Evolutionary conservation across 176 grass and related monocot species (phyloP), one percentile per base, ranked within the genome.

Genomic region (Phragmites australis): DNA sequence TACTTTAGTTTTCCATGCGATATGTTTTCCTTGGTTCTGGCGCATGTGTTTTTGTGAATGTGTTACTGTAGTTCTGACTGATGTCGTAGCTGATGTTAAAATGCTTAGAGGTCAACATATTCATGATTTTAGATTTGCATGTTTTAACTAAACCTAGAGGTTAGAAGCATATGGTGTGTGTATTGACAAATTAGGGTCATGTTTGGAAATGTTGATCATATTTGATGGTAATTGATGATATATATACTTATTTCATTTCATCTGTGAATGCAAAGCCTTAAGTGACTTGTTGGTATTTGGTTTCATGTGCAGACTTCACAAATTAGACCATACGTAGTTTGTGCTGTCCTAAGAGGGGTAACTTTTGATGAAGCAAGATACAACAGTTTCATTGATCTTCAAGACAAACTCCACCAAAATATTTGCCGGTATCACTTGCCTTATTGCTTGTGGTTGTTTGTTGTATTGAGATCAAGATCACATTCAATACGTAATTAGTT

Each of bases 401-500:
- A 98, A 93, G 92, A 98, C 84, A 98, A 98, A 78, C 88, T 98
- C 27, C 96, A 98, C 55, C 92, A 98, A 82, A 98, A 98, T 91
- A 95, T 98, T 81, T 98, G 96, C 88, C 70, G 96, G 94, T 97
- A 88, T 82, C 18, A 55, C 45, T 75, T 75, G 23, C 74, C 59
- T 68, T 70, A 21, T 70, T 40, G 12, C 17, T 5, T 14, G 6
- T 83, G 11, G 0, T 51, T 21, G 84, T 55, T 75, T 46, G 31
- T 76, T 81, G 17, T 51, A 18, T 87, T 87, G 32, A 32, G 16
- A 57, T 70, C 21, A 29, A 68, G 32, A 55, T 81, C 37, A 42
- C 23, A 10, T n/a, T 82, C 53, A 66, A 69, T 19, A 74, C 62
- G 79, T 59, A 44, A 26, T 59, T 87, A 29, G 22, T 78, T 71